These are phyloP conservation scores for Cetraspora pellucida DNA, from an alignment of 192 early-diverging fungal species.

Conservation along the genomic window DNA sequence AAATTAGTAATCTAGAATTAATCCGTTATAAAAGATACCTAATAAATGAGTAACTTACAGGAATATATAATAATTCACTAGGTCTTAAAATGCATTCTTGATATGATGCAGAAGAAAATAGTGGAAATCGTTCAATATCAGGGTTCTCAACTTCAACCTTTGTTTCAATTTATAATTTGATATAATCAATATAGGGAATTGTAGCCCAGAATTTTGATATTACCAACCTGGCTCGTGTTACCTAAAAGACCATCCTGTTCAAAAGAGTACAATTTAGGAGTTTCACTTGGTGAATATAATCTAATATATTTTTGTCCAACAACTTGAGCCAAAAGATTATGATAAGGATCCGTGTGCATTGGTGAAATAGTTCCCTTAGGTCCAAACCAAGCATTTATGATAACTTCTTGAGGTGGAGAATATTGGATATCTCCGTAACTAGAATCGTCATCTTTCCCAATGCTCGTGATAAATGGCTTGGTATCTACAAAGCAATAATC, in stretches of 20 bases:
- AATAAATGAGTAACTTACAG: slow-evolving; percentile 55
- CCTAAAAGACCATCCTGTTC: slow-evolving; percentile 49
- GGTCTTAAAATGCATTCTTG: slow-evolving; percentile 70
- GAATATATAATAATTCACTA: slow-evolving; percentile 86
- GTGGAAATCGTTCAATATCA: slow-evolving; percentile 59
- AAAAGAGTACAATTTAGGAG: slow-evolving; percentile 65
- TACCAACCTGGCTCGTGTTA: slow-evolving; percentile 72
- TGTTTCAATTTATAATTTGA: background rate
- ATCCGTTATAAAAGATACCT: background rate
- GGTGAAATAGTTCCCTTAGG: slow-evolving; percentile 81
- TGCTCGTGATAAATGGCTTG: slow-evolving; percentile 9
- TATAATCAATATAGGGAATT: background rate
- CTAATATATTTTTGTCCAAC: slow-evolving; percentile 80
- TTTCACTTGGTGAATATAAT: slow-evolving; percentile 67
- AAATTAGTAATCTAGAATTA: slow-evolving; percentile 11
- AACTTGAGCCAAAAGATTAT: slow-evolving; percentile 86
- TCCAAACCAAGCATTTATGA: slow-evolving; percentile 81
- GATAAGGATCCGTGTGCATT: slow-evolving; percentile 77
- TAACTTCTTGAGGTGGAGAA: slow-evolving; percentile 47
- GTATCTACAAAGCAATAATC: slow-evolving; percentile 74
- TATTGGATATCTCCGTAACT: background rate
- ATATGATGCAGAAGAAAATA: slow-evolving; percentile 59
- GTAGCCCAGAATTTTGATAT: background rate
- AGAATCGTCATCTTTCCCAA: background rate
- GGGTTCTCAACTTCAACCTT: slow-evolving; percentile 70